These are phyloP conservation scores for Polytrichum commune DNA, from an alignment of 225 moss, liverwort and hornwort genomes.

Conservation along the genomic window DNA sequence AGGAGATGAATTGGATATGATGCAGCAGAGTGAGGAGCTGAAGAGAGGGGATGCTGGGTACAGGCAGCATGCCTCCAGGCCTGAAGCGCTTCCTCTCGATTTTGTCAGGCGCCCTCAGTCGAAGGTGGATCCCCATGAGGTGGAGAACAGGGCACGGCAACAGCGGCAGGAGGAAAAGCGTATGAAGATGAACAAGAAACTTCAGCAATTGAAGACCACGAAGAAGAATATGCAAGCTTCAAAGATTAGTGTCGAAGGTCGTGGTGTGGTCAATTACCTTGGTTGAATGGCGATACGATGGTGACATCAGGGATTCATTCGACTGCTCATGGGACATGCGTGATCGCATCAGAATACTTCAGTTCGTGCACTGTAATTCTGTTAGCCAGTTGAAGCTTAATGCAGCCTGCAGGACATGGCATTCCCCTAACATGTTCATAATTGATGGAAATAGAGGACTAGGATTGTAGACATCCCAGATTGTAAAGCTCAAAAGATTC, in stretches of 20 bases:
- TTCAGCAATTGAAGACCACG: conserved; percentile 77
- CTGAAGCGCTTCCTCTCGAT: conserved; percentile 89
- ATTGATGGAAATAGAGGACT: no score
- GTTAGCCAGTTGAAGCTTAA: no score
- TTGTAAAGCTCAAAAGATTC: no score
- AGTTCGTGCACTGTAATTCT: no score
- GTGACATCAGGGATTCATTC: no score
- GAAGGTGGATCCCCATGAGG: conserved; percentile 71
- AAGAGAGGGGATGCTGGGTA: conserved; percentile 88
- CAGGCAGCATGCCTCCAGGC: conserved; percentile 87
- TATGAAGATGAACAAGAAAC: conserved; percentile 94
- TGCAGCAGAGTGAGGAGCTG: conserved; percentile 59
- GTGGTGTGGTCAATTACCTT: conserved; percentile 64
- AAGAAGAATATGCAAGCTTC: conserved; percentile 90
- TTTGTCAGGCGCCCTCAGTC: conserved; percentile 88
- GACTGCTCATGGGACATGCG: no score
- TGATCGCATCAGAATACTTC: no score
- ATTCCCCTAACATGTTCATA: no score
- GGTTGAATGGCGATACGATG: not conserved
- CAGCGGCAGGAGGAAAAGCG: conserved; percentile 80
- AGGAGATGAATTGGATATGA: conserved; percentile 79
- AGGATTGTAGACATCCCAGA: no score
- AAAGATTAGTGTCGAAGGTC: conserved; percentile 88
- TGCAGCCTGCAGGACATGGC: no score
- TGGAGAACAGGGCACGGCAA: conserved; percentile 61